Base-by-base conservation (phyloP, 768 basidiomycete genomes). In the Gloeopeniophorella convolvens region DNA sequence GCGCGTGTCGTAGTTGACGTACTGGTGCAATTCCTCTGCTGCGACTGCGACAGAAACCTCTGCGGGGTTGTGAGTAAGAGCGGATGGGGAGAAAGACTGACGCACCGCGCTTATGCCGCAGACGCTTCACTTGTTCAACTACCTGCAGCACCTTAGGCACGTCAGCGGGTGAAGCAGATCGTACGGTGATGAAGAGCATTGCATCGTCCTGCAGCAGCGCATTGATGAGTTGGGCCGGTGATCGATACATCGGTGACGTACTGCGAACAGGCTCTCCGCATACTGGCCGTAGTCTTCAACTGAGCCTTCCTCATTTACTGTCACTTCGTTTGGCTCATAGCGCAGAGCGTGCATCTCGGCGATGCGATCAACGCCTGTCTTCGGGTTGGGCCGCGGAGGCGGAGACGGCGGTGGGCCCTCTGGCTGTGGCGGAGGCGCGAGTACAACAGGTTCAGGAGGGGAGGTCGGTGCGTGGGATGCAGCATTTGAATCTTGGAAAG, bases 111-210 rank as follows among this genome's bases (percentile, higher is more conserved):
- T 86, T 89, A 59, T 90, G 70, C 33, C 83, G 73, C 45, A 83
- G 70, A n/a, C 88, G 77, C 61, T 86, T 91, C 0, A 79, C 80
- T 61, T 88, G 78, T 59, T 90, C 85, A 0, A 89, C 88, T 3
- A 90, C 81, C 47, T 81, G 80, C 28, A 91, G 70, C 1, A 90
- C 89, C 59, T 87, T 90, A 3, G 85, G 76, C 3, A 90, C 89
- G 40, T 85, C 71, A 3, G 72, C 70, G 1, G 78, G 66, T 15
- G 78, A 75, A 24, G 76, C 73, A 6, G 87, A 85, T 23, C 80
- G 76, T 23, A 92, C 67, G 5, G 82, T 82, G 49, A 91, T 76
- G 60, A 89, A 91, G 11, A 91, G 66, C 78, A 92, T 83, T 5
- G 83, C 82, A 51, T 86, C 82, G 50, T 89, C 86, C 86, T 88